A percentile compares a stretch with the other conserved stretches of the same genome.
Conservation (phyloP, 163 green algal species). For the Chlorella variabilis region DNA sequence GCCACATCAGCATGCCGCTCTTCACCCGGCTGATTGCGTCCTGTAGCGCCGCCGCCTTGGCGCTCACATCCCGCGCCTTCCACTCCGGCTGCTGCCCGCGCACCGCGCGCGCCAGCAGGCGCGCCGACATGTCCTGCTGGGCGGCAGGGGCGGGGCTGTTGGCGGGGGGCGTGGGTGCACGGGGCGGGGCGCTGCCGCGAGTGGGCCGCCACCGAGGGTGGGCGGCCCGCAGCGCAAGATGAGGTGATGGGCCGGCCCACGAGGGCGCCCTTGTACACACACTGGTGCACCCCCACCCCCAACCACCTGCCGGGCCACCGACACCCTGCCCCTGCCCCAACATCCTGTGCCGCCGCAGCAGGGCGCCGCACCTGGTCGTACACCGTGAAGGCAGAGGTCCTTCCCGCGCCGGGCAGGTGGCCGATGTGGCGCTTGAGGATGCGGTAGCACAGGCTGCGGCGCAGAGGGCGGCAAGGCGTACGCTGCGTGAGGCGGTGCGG, state of each 20-base stretch:
- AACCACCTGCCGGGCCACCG: too few species aligned
- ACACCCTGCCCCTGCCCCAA: too few species aligned
- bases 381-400: conserved; percentile 46
- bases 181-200: too few species aligned
- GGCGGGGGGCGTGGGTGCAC: background rate
- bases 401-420: conserved; percentile 24
- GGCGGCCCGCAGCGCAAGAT: too few species aligned
- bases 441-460: conserved; percentile 36
- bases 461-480: too few species aligned
- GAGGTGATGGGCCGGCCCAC: too few species aligned
- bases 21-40: conserved; percentile 36
- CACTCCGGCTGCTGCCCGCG: background rate
- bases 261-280: too few species aligned
- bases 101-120: conserved; percentile 35
- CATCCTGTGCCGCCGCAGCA: too few species aligned
- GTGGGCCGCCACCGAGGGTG: too few species aligned
- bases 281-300: too few species aligned
- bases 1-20: conserved; percentile 41
- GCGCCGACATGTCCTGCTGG: conserved; percentile 21
- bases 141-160: background rate
- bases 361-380: conserved; percentile 45
- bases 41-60: conserved; percentile 29
- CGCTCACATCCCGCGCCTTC: background rate
- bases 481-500: too few species aligned
- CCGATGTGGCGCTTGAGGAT: conserved; percentile 43